Conservation (phyloP, 306 rosid genomes). For the Astragalus membranaceus region DNA sequence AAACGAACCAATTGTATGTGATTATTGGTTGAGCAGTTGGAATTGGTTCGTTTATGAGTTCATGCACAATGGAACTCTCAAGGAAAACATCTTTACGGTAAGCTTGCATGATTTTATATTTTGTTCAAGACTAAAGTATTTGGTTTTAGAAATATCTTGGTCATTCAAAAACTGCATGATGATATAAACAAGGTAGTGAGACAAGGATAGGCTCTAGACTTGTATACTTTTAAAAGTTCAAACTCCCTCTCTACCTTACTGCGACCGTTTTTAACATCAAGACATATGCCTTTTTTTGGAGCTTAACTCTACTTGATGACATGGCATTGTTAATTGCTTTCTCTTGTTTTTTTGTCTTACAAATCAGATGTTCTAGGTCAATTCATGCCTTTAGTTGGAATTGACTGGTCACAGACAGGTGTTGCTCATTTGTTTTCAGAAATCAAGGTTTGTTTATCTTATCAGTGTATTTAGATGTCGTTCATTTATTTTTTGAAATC, state of each 20-base stretch:
- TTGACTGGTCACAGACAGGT: slow-evolving; percentile 95
- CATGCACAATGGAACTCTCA: slow-evolving; percentile 50
- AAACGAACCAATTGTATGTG: slow-evolving; percentile 35
- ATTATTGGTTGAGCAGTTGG: slow-evolving; percentile 75
- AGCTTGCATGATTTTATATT: too few relatives aligned
- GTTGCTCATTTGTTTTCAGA: slow-evolving; percentile 95
- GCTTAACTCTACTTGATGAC: background rate
- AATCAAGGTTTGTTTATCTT: slow-evolving; percentile 64
- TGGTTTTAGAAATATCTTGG: background rate
- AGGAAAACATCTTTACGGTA: slow-evolving; percentile 27
- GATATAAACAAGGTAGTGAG: background rate
- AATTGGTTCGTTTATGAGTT: slow-evolving; percentile 52
- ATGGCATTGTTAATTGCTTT: too few relatives aligned
- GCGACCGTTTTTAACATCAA: background rate
- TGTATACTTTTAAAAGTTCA: background rate
- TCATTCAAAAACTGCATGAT: background rate
- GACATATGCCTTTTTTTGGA: background rate
- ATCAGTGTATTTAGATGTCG: background rate
- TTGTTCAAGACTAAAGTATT: too few relatives aligned
- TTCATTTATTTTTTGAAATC: too few relatives aligned
- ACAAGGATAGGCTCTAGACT: background rate
- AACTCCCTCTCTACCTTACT: background rate
- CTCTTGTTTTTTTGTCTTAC: slow-evolving; percentile 18
- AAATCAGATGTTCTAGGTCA: slow-evolving; percentile 95
- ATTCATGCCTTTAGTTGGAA: too few relatives aligned